A percentile compares a stretch with the other conserved stretches of the same genome.
Conservation (phyloP, 2,329 filamentous ascomycete species). For the Coccinonectria pachysandricola region DNA sequence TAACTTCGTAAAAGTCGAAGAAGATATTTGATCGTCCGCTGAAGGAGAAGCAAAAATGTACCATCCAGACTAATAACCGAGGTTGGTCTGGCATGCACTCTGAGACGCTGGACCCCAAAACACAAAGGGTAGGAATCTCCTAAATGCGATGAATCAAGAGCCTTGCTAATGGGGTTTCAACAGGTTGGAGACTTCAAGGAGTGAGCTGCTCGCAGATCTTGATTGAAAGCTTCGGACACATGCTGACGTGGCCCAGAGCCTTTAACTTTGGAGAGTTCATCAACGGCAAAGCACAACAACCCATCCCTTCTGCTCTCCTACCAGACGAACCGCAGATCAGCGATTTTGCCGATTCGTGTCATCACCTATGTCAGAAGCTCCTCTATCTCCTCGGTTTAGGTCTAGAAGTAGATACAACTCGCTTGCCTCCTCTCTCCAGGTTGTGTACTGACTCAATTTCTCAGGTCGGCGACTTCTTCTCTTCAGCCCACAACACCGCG, state of each 20-base stretch:
- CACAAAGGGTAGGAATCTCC: constrained; percentile 68
- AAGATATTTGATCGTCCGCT: constrained; percentile 60
- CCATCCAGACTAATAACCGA: constrained; percentile 70
- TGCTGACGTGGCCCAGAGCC: too few relatives aligned
- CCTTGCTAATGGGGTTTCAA: too few relatives aligned
- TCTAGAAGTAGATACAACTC: constrained; percentile 44
- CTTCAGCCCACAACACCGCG: constrained; percentile 35
- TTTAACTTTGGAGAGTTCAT: constrained; percentile 85
- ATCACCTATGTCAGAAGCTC: constrained; percentile 60
- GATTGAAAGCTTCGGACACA: too few relatives aligned
- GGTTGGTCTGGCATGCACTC: constrained; percentile 85
- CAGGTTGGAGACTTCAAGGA: constrained; percentile 82
- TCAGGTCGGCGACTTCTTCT: constrained; percentile 44
- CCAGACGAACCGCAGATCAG: constrained; percentile 50
- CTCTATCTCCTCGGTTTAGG: constrained; percentile 70
- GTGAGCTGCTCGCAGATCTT: constrained; percentile 35
- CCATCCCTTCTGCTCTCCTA: constrained; percentile 56
- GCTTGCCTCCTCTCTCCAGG: constrained; percentile 1
- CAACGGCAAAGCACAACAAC: constrained; percentile 61
- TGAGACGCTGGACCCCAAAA: constrained; percentile 77
- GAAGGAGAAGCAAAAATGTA: constrained; percentile 63
- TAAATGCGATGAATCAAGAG: too few relatives aligned
- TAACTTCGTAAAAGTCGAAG: too few relatives aligned
- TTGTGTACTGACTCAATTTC: constrained; percentile 1
- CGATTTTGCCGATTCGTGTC: constrained; percentile 61